Evolutionary conservation across 129 eudicot species (phyloP).

Genomic region (Flaveria sonorensis): DNA sequence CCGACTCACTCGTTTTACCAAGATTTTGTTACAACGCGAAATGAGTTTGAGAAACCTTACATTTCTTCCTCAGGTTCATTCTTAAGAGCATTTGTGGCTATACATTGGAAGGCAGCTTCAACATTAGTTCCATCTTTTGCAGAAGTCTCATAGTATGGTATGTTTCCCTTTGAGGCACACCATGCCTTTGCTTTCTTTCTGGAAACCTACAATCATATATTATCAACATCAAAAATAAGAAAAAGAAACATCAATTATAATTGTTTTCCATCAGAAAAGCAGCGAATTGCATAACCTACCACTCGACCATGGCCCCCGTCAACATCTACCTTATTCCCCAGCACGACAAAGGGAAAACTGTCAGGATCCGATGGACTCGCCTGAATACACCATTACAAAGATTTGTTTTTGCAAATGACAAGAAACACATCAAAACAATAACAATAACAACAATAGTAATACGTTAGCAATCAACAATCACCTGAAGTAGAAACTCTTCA

Average conservation of each 20-base stretch:
- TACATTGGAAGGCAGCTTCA: slow-evolving; percentile 82
- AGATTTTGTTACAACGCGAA: neutral
- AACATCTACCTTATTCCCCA: slow-evolving; percentile 74
- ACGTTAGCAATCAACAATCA: slow-evolving; percentile 18
- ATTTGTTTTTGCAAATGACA: neutral
- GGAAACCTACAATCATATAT: slow-evolving; percentile 50
- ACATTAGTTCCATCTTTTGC: slow-evolving; percentile 86
- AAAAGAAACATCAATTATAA: neutral
- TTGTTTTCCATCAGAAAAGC: neutral
- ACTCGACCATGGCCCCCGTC: slow-evolving; percentile 88
- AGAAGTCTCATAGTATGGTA: slow-evolving; percentile 86
- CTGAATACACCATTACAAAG: slow-evolving; percentile 28
- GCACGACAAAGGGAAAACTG: slow-evolving; percentile 66
- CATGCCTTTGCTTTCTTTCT: slow-evolving; percentile 75
- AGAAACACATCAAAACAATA: neutral
- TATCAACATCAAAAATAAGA: neutral
- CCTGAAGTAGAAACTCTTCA: slow-evolving; percentile 70
- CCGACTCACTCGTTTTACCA: too few species aligned
- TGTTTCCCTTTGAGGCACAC: slow-evolving; percentile 87
- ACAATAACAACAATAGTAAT: neutral
- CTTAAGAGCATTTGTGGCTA: slow-evolving; percentile 79
- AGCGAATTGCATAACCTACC: slow-evolving; percentile 39
- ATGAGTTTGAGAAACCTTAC: slow-evolving; percentile 39
- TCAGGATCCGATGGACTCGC: slow-evolving; percentile 80
- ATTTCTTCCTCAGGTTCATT: slow-evolving; percentile 70